A percentile compares a stretch with the other conserved stretches of the same genome.
Evolutionary conservation across 805 yeast genomes (phyloP).

Genomic region (Millerozyma acaciae): DNA sequence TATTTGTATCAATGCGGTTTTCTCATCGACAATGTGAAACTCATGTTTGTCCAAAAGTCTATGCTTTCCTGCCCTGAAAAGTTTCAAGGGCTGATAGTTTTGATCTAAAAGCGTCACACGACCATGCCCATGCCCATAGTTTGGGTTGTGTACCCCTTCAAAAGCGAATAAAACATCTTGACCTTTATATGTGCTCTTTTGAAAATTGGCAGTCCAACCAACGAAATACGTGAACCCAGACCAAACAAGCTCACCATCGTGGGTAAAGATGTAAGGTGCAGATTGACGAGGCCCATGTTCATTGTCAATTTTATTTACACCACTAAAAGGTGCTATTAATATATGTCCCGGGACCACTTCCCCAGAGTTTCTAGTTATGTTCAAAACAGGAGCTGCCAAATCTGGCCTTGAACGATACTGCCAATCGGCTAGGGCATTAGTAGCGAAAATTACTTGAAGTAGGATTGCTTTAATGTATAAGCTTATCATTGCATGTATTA

Average conservation of each 20-base stretch:
- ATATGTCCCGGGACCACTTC: constrained; percentile 23
- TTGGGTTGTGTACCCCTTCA: constrained; percentile 33
- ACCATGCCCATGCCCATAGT: constrained; percentile 23
- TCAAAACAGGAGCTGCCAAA: constrained; percentile 28
- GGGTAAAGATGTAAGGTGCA: constrained; percentile 32
- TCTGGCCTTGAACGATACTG: constrained; percentile 34
- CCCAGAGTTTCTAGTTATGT: constrained; percentile 25
- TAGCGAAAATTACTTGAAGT: no score
- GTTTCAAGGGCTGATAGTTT: constrained; percentile 25
- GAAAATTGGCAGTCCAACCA: constrained; percentile 29
- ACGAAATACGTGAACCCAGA: constrained; percentile 31
- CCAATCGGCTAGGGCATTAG: constrained; percentile 21
- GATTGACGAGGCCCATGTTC: constrained; percentile 26
- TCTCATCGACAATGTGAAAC: constrained; percentile 27
- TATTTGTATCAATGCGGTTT: constrained; percentile 27
- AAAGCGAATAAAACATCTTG: constrained; percentile 26
- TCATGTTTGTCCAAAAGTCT: constrained; percentile 33
- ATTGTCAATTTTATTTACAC: constrained; percentile 14
- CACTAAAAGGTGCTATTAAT: constrained; percentile 31
- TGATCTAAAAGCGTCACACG: constrained; percentile 28
- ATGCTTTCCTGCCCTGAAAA: constrained; percentile 32
- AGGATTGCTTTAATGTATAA: no score
- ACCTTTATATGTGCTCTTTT: constrained; percentile 21
- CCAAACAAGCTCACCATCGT: constrained; percentile 36
- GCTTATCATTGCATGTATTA: no score